Evolutionary conservation across 192 early-diverging fungal species (phyloP), one percentile per base, ranked within the genome.

Genomic region (Lunasporangiospora selenospora): DNA sequence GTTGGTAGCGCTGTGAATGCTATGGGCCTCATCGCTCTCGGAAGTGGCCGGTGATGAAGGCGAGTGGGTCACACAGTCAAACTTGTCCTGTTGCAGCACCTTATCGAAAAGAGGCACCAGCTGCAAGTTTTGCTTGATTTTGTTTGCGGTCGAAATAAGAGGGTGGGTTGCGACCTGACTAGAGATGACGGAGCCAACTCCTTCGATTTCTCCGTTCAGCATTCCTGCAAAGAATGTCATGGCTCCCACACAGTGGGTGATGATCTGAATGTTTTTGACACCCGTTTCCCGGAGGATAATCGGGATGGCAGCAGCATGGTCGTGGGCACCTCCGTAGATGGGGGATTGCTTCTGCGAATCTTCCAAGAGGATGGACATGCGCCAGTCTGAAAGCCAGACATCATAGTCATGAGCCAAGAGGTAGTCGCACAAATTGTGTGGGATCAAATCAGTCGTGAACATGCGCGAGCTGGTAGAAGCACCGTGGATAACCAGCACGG

Each of bases 401-500:
- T 81, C 79, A 33, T 81, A 81, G 19, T 65, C 62, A 18, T 81
- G 31, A 13, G 65, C 67, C 6, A 81, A 19, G 24, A 81, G 58
- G 49, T 59, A 77, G 56, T 81, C 79, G 30, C 69, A 67, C 40
- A 81, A 43, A 34, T 55, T 81, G 31, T 75, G 63, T 21, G 64
- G 57, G 19, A 69, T 53, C 56, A 81, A 58, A 21, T 52, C 49
- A n/a, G 79, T 81, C n/a, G 79, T 12, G 29, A 65, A 77, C 36
- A 81, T 75, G 33, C 63, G 59, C 11, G 70, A 62, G 16, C 76
- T 67, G 47, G 75, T 61, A 1, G 79, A 58, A 26, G 69, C 65
- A 23, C 79, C 79, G 23, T 77, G 79, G 24, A 77, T 70, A 59
- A 81, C 51, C n/a, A 81, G 71, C 23, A 81, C 61, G 19, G 79